Base-by-base conservation (phyloP, 1,284 basidiomycete species). In the Ceratobasidium sp. region DNA sequence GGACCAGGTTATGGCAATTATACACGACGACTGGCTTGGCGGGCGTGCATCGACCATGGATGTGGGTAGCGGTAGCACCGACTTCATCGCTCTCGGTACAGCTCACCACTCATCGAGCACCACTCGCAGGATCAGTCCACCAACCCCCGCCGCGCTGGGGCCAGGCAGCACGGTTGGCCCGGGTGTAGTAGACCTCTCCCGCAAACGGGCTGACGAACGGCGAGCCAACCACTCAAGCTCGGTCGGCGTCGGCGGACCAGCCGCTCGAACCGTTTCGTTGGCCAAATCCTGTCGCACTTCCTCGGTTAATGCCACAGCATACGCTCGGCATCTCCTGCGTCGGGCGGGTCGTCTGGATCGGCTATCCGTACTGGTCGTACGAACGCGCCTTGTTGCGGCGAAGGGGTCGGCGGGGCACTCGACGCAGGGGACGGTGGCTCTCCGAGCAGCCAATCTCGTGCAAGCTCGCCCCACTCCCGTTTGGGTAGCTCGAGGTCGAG, bases 131-230 rank as follows among this genome's bases (percentile, higher is more conserved):
- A 17, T 40, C 34, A 19, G 32, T 67, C 65, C 25, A 51, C 65
- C 13, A 25, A 67, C 65, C 65, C 65, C 65, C 65, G 65, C 65
- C 65, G 65, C 46, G 62, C 62, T 65, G 62, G 62, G 62, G 62
- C 62, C 62, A 65, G 62, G 62, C 62, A 65, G 62, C 65, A 67
- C 65, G 46, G 65, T 67, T 67, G 65, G 65, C 65, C 65, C 65
- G 65, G 65, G 65, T 51, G 65, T 67, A 29, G 46, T 17, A 51
- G 46, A 59, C 57, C 34, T 37, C 4, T 37, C 15, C 32, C 19
- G 32, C 34, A 6, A 57, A 22, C 22, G 8, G n/a, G 51, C 22
- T 22, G 51, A 52, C 6, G 22, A 22, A 22, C 51, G 25, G 57
- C 34, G 2, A n/a, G n/a, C 57, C 3, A 15, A 37, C 57, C 34